Base-by-base conservation (phyloP, 306 rosid species). In the Cajanus cajan region DNA sequence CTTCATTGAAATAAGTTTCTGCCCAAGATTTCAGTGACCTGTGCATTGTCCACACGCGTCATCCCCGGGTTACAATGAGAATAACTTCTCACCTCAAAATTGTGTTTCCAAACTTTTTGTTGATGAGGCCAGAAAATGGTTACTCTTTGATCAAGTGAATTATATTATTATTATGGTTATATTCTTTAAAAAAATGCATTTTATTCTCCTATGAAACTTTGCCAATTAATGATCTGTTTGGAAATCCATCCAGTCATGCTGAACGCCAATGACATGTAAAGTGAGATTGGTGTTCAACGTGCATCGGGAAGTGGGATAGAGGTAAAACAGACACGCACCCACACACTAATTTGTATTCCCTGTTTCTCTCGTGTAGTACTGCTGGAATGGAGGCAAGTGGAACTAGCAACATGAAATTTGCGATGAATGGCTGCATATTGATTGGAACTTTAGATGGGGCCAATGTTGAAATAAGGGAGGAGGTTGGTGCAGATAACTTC, bases 331-430 rank as follows among this genome's bases (percentile, higher is more conserved):
- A 25, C 21, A 59, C 6, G n/a, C n/a, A n/a, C n/a, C n/a, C n/a
- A n/a, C n/a, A 13, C 19, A 59, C 43, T 80, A 71, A 77, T 51
- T 65, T 63, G 14, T 59, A 13, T 76, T 52, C 50, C 50, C 39
- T 69, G 41, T 22, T 67, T 47, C 45, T 73, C 41, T 41, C 48
- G 47, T 71, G 75, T 64, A 96, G 99, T 84, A 96, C 99, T 78
- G 99, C 99, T 52, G 99, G 99, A 63, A 96, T 96, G 99, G 99
- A 96, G 77, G 99, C 99, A 84, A 93, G 99, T 85, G 99, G 99
- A 85, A 96, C 99, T 36, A 93, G 99, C 88, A 96, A 93, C 90
- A 96, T 96, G 99, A 96, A 96, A 85, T 96, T 96, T 83, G 90
- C 97, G 33, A 93, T 96, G 97, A 96, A 93, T 68, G 99, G 99